These are phyloP conservation scores for Podaxis sp. DNA, from an alignment of 768 basidiomycete genomes.

Conservation along the genomic window DNA sequence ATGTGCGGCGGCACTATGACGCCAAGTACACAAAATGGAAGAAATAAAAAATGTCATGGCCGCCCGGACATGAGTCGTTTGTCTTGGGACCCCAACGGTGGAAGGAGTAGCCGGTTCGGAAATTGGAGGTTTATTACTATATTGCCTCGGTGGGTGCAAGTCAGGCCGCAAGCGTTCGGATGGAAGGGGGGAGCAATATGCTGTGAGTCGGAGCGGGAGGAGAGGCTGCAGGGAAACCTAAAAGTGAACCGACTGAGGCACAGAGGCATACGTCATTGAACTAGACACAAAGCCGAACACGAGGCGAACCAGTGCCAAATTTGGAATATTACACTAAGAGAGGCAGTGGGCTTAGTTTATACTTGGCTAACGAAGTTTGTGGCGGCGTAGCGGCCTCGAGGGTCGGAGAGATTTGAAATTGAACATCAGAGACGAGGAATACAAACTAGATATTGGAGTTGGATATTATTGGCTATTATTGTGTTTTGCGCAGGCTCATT, in stretches of 20 bases:
- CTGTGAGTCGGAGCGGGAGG: conserved; percentile 12
- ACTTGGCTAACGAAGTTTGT: neutral
- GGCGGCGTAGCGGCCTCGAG: neutral
- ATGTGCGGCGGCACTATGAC: neutral
- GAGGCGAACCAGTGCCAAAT: conserved; percentile 10
- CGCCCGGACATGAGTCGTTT: neutral
- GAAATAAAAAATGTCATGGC: neutral
- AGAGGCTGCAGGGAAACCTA: neutral
- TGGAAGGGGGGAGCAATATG: neutral
- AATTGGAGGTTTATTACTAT: neutral
- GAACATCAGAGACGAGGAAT: neutral
- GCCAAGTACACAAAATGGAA: neutral
- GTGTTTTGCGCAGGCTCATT: neutral
- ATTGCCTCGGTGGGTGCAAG: conserved; percentile 1
- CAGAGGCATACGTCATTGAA: conserved; percentile 9
- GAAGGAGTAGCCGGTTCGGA: conserved; percentile 5
- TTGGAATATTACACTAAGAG: neutral
- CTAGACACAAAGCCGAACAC: conserved; percentile 3
- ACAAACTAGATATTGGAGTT: too few relatives aligned
- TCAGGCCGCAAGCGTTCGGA: neutral
- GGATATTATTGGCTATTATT: neutral
- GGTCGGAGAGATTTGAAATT: neutral
- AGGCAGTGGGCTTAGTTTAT: neutral
- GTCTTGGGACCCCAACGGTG: neutral
- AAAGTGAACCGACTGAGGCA: neutral